Base-by-base conservation (phyloP, 805 yeast genomes). In the Maudiozyma bulderi region DNA sequence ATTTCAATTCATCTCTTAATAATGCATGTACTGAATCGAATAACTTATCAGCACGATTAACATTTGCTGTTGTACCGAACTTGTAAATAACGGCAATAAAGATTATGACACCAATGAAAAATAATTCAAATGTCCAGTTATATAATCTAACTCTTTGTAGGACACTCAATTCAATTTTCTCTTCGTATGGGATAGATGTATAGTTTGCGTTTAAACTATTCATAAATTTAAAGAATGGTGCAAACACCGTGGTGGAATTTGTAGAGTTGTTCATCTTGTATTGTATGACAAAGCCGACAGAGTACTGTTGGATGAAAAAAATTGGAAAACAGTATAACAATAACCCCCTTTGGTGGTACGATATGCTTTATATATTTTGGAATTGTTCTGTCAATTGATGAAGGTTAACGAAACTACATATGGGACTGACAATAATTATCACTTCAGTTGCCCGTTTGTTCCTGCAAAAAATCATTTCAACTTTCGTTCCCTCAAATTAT, bases 111-210 rank as follows among this genome's bases (percentile, higher is more conserved):
- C 69, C 73, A 13, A 82, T 26, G 28, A 87, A 78, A 51, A 75
- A 57, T 31, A 72, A 38, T 71, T 91, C 99, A 60, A 84, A 74
- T 42, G 72, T 72, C 96, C 97, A 93, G 66, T 86, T 81, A 65
- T 84, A 82, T 31, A 69, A 56, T 50, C 58, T 55, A 40, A 86
- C 48, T 59, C 97, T 80, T 57, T 82, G 74, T 45, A 69, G 42
- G 46, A 88, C 28, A 2, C 84, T 68, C 79, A 87, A 69, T 6
- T 68, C 71, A 37, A 73, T 72, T 63, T 86, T 76, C 53, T 81
- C 83, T 40, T 79, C 82, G 45, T 53, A 60, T 2, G 72, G 49
- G 26, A 58, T 51, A 26, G 62, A 45, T 42, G 60, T 56, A 53
- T 69, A 72, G 6, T 66, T 51, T 13, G 52, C 52, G 45, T 66